These are phyloP conservation scores for Purshia tridentata DNA, from an alignment of 306 rosid species.

Conservation along the genomic window DNA sequence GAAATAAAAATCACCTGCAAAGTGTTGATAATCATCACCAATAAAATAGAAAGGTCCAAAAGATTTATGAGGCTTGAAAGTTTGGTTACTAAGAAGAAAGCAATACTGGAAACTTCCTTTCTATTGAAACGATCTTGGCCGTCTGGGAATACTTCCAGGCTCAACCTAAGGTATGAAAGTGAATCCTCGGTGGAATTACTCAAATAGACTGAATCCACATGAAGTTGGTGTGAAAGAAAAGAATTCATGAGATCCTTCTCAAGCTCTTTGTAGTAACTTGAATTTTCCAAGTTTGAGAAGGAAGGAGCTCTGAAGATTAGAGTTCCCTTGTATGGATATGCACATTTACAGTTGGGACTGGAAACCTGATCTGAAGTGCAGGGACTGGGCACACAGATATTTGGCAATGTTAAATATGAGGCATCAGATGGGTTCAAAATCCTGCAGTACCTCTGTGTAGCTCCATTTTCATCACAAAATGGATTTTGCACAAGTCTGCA, in stretches of 20 bases:
- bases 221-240: constrained; percentile 10
- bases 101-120: constrained; percentile 38
- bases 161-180: constrained; percentile 35
- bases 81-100: constrained; percentile 50
- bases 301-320: constrained; percentile 55
- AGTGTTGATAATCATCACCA: background rate
- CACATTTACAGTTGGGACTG: constrained; percentile 72
- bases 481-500: constrained; percentile 61
- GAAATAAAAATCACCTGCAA: background rate
- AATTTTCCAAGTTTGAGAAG: constrained; percentile 47
- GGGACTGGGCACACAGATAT: constrained; percentile 32
- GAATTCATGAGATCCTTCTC: constrained; percentile 18
- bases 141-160: constrained; percentile 50
- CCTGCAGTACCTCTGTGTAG: constrained; percentile 33
- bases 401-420: constrained; percentile 28
- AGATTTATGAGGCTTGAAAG: background rate
- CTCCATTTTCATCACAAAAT: constrained; percentile 32
- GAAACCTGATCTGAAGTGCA: constrained; percentile 38
- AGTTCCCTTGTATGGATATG: constrained; percentile 60
- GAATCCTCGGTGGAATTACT: constrained; percentile 27
- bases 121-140: constrained; percentile 42
- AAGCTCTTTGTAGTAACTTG: constrained; percentile 27
- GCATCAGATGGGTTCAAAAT: constrained; percentile 3
- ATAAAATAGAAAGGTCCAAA: constrained; percentile 58
- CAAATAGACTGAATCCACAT: constrained; percentile 51